Percentiles rank a stretch among this genome's conserved stretches.
phyloP scores from a whole-genome alignment of 768 basidiomycete genomes.

The Galerina sulciceps region DNA sequence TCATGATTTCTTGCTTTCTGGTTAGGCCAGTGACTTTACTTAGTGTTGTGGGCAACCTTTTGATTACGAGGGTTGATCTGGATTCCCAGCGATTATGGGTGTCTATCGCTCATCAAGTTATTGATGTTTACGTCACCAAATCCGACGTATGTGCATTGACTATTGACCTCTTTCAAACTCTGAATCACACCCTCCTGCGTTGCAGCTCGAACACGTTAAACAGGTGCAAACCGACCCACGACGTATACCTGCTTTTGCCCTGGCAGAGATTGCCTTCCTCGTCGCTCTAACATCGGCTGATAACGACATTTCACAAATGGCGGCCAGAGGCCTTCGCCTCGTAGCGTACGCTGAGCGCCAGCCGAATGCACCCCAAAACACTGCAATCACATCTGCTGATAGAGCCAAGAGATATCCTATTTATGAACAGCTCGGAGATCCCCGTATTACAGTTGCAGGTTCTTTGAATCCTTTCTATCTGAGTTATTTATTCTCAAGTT shows the following conservation, averaged over 20 bases:
- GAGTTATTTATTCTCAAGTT: background rate
- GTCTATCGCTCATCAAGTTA: conserved; percentile 58
- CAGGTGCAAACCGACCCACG: conserved; percentile 52
- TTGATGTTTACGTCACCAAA: conserved; percentile 58
- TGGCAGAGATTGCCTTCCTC: conserved; percentile 76
- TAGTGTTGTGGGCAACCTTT: conserved; percentile 58
- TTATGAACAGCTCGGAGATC: conserved; percentile 82
- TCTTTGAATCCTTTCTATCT: conserved; percentile 23
- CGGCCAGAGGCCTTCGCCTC: conserved; percentile 70
- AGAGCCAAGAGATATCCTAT: conserved; percentile 70
- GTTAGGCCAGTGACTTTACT: conserved; percentile 47
- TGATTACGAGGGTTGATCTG: conserved; percentile 61
- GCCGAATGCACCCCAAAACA: conserved; percentile 56
- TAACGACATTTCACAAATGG: conserved; percentile 65
- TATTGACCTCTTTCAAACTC: background rate
- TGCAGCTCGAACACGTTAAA: conserved; percentile 47
- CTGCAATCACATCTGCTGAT: conserved; percentile 60
- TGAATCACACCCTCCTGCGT: background rate
- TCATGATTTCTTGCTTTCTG: conserved; percentile 10
- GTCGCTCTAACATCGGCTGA: conserved; percentile 74
- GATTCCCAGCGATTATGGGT: conserved; percentile 75
- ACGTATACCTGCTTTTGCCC: conserved; percentile 65
- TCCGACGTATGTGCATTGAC: conserved; percentile 43
- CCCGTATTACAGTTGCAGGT: conserved; percentile 72
- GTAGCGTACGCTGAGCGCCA: conserved; percentile 71